phyloP scores from a whole-genome alignment of 2,329 filamentous ascomycete species.

The Aspergillus quadrilineatus region DNA sequence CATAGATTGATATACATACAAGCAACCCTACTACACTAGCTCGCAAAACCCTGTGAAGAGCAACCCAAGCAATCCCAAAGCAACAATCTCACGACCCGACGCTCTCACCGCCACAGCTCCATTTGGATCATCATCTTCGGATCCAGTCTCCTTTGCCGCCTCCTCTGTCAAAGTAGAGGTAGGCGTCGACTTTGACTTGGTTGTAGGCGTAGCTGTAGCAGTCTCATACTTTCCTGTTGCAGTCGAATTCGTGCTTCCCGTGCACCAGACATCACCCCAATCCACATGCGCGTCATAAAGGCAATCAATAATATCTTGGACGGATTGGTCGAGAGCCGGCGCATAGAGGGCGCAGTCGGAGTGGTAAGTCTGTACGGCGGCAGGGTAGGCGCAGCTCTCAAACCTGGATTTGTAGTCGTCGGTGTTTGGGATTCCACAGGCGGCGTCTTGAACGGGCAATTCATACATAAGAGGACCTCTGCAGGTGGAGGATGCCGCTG shows the following conservation, averaged over 20 bases:
- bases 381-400: constrained; percentile 22
- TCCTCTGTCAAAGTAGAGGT: background rate
- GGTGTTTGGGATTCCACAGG: constrained; percentile 26
- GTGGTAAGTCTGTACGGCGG: constrained; percentile 21
- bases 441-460: constrained; percentile 26
- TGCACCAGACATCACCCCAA: constrained; percentile 29
- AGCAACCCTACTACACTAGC: too few species aligned
- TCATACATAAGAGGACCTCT: constrained; percentile 23
- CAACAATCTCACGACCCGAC: too few species aligned
- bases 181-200: background rate
- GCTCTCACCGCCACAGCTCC: too few species aligned
- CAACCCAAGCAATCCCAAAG: too few species aligned
- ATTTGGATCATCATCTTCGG: too few species aligned
- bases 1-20: too few species aligned
- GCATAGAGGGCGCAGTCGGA: constrained; percentile 26
- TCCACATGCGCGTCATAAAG: constrained; percentile 24
- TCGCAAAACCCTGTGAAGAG: too few species aligned
- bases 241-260: constrained; percentile 9
- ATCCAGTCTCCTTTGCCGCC: background rate
- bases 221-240: background rate
- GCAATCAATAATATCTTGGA: constrained; percentile 27
- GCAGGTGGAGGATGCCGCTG: constrained; percentile 15
- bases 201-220: background rate
- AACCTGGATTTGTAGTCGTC: constrained; percentile 19
- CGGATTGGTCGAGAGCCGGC: constrained; percentile 23